Conservation (phyloP, 2,329 filamentous ascomycete species). For the Clathrospora elynae region DNA sequence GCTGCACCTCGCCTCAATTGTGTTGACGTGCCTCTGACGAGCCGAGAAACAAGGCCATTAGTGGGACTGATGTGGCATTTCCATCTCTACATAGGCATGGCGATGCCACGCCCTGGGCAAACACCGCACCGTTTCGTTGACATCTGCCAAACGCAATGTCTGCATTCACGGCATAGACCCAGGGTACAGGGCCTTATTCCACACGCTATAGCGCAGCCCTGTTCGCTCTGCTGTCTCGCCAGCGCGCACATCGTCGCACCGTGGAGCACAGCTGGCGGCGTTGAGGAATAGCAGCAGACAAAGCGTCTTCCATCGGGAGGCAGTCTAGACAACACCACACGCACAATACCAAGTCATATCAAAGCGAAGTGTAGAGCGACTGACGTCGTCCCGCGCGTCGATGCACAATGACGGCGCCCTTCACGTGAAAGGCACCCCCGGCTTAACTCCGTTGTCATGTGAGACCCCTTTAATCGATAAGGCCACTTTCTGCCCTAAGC, state of each 20-base stretch:
- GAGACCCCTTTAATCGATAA: constrained; percentile 33
- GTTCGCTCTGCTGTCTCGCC: constrained; percentile 8
- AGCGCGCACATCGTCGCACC: constrained; percentile 16
- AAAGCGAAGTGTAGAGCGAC: constrained; percentile 12
- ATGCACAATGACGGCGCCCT: constrained; percentile 41
- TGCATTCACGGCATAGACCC: constrained; percentile 16
- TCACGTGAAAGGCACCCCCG: constrained; percentile 28
- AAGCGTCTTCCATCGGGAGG: constrained; percentile 6
- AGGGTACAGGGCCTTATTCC: constrained; percentile 19
- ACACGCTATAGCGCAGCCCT: constrained; percentile 18
- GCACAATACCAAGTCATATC: constrained; percentile 4
- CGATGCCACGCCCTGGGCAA: constrained; percentile 13
- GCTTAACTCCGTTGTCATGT: constrained; percentile 33
- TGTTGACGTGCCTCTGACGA: constrained; percentile 20
- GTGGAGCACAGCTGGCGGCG: constrained; percentile 7
- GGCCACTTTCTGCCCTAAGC: neutral
- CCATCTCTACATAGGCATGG: neutral
- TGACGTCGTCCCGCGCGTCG: constrained; percentile 21
- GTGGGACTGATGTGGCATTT: neutral
- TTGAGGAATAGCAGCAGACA: constrained; percentile 7
- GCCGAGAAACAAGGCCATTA: constrained; percentile 5
- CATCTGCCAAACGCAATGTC: constrained; percentile 8
- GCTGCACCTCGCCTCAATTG: constrained; percentile 20
- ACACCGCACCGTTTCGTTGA: constrained; percentile 16
- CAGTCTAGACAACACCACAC: neutral